A percentile compares a stretch with the other conserved stretches of the same genome.
Evolutionary conservation across 176 grass and related monocot genomes (phyloP).

Genomic region (Calamus simplicifolius): DNA sequence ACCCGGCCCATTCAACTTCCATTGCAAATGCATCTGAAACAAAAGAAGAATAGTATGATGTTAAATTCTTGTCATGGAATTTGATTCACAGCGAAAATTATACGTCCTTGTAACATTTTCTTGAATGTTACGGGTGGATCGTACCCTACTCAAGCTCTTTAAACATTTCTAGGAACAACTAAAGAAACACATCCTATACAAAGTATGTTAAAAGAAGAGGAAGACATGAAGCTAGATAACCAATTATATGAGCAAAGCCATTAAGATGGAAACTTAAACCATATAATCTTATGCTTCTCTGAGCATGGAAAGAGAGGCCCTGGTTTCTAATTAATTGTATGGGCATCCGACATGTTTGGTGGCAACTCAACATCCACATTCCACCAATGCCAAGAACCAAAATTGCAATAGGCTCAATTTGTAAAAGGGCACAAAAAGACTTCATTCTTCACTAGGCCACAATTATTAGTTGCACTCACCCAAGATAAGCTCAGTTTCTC

Average conservation of each 20-base stretch:
- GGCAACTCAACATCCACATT: constrained; percentile 7
- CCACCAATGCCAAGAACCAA: constrained; percentile 4
- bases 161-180: no score
- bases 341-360: constrained; percentile 11
- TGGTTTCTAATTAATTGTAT: constrained; percentile 21
- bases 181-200: no score
- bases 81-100: no score
- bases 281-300: neutral
- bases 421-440: neutral
- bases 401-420: neutral
- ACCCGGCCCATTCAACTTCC: constrained; percentile 1
- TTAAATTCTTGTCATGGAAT: no score
- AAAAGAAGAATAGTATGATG: neutral
- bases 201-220: no score
- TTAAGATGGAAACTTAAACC: no score
- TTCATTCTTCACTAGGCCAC: no score
- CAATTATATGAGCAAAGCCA: neutral
- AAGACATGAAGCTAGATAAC: neutral
- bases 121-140: no score
- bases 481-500: neutral
- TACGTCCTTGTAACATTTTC: no score
- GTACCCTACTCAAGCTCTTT: no score
- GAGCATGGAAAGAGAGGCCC: constrained; percentile 23
- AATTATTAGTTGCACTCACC: neutral
- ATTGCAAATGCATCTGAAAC: constrained; percentile 14